Base-by-base conservation (phyloP, 2,329 filamentous ascomycete genomes). In the Sarocladium brachiariae region DNA sequence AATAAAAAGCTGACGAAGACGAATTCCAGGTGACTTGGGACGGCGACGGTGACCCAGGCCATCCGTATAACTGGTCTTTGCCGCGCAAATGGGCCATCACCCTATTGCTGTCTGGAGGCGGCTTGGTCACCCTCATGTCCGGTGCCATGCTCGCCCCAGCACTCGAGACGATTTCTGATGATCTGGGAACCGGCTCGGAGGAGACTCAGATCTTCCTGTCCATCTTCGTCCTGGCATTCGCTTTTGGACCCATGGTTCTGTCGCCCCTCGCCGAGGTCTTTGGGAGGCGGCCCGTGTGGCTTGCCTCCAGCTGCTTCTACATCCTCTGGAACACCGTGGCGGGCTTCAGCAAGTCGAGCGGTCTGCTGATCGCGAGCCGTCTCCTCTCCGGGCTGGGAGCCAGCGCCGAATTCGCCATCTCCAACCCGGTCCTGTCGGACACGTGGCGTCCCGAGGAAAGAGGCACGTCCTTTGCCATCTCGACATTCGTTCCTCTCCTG, bases 11-110 rank as follows among this genome's bases (percentile, higher is more conserved):
- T 47, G 21, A 47, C 25, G 3, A 31, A 33, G 43, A 7, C 43
- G 27, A 18, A 8, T 8, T 43, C 13, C 43, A 47, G 43, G 43
- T 47, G n/a, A 47, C 43, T 14, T 47, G 43, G 43, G 21, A 47
- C 11, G 43, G 43, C 24, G 43, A 47, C 19, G n/a, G 18, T 23
- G 81, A 84, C 56, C 71, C 72, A 7, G 70, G 73, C 8, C 83
- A 87, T 56, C 84, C 86, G 0, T 72, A 76, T 53, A 85, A 86
- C 59, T 88, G 84, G 84, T 65, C 76, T 2, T 23, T 43, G 7
- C 11, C 9, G 6, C 55, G 53, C 18, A 61, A 59, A 48, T 49
- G 57, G 25, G 34, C 51, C 2, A 61, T 63, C 33, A 61, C 56
- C 4, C 31, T 69, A 18, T 52, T 69, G 23, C 59, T 61, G 35